Base-by-base conservation (phyloP, 2,329 filamentous ascomycete genomes). In the Atkinsonella texensis region DNA sequence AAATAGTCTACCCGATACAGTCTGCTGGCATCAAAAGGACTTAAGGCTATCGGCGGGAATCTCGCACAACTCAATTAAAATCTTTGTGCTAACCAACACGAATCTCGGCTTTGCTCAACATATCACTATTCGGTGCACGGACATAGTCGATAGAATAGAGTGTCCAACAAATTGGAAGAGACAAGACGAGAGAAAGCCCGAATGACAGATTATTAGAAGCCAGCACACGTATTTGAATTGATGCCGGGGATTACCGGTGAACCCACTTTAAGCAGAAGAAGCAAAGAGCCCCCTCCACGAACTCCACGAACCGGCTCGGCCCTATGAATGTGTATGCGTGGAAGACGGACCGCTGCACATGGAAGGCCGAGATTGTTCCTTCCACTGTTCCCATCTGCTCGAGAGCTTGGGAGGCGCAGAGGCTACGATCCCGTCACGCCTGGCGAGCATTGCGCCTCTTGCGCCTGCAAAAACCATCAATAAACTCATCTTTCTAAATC, bases 321-420 rank as follows among this genome's bases (percentile, higher is more conserved):
- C 53, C 55, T 58, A 50, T 35, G 40, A 18, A 50, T 50, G 49
- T 50, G 32, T 48, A 55, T 57, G 59, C 54, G 57, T 53, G 55
- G 56, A 57, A 56, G 59, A 61, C 54, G 57, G 56, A 53, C 55
- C 56, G 59, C 55, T 56, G 59, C 53, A 55, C 54, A 56, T 57
- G 53, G 54, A 55, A 59, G 53, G 54, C 57, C 52, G 52, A 54
- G 52, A 50, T 40, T 50, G 47, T 53, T 56, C 49, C 43, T 42
- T 55, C 44, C 42, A 15, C 20, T 46, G 13, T 15, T 44, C 46
- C 35, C 47, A 35, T 35, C 33, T 35, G 48, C 18, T 48, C 41
- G 48, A 23, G 17, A 12, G 31, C 20, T 32, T 15, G 39, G 28
- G 52, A 18, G 18, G 12, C 3, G 5, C 20, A 23, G 20, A 23